Percentiles rank a stretch among this genome's conserved stretches.
These are phyloP conservation scores for Pouteria campechiana DNA, from an alignment of 179 eudicot species.

Conservation along the genomic window DNA sequence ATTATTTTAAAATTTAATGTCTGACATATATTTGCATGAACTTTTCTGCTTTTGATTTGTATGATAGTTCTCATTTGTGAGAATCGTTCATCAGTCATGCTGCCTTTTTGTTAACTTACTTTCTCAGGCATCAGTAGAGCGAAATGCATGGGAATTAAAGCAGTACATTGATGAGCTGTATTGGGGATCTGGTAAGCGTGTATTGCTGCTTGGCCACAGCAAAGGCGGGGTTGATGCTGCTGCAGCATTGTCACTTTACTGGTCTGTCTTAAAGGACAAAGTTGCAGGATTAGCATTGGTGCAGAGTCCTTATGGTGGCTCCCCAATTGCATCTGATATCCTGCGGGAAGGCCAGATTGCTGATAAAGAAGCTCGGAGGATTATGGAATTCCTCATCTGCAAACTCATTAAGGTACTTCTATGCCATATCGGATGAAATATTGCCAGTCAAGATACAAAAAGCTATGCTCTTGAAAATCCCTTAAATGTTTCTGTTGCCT, in stretches of 20 bases:
- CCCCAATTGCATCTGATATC: conserved; percentile 82
- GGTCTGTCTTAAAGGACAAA: conserved; percentile 54
- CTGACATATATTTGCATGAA: no score
- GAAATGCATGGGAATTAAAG: conserved; percentile 79
- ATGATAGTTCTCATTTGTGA: not conserved
- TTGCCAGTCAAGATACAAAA: no score
- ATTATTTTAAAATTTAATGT: no score
- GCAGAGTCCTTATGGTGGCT: conserved; percentile 92
- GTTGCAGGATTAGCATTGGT: conserved; percentile 86
- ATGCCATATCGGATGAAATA: no score
- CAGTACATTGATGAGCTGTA: conserved; percentile 83
- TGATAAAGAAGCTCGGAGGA: conserved; percentile 63
- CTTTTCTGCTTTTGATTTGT: not conserved
- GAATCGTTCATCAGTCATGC: not conserved
- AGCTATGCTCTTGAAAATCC: no score
- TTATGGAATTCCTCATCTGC: conserved; percentile 74
- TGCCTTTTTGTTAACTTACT: not conserved
- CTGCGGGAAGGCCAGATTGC: conserved; percentile 89
- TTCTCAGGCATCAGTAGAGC: conserved; percentile 84
- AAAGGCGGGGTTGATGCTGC: conserved; percentile 98
- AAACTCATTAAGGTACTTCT: conserved; percentile 61
- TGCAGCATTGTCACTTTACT: conserved; percentile 77
- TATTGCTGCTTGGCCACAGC: conserved; percentile 96
- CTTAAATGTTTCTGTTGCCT: no score
- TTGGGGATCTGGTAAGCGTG: conserved; percentile 90